These are phyloP conservation scores for Ceratobasidium sp. DNA, from an alignment of 1,284 basidiomycete genomes.

Conservation along the genomic window DNA sequence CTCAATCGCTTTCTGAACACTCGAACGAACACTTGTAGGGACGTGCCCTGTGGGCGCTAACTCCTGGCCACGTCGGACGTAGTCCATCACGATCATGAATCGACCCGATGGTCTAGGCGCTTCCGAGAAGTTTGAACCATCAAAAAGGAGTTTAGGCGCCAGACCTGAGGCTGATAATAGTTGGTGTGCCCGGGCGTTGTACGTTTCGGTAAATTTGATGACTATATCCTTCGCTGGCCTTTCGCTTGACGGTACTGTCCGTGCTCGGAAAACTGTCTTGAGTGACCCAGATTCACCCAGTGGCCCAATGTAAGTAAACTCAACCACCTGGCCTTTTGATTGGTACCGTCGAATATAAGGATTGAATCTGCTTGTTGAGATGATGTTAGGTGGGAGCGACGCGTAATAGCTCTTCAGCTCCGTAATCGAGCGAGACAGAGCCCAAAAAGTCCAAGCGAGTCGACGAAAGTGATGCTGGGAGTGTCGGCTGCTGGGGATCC, in stretches of 20 bases:
- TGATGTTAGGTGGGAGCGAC: constrained; percentile 24
- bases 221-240: constrained; percentile 43
- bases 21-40: too few relatives aligned
- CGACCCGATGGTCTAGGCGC: background rate
- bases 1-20: too few relatives aligned
- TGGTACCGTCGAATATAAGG: constrained; percentile 10
- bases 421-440: constrained; percentile 17
- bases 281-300: background rate
- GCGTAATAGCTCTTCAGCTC: constrained; percentile 21
- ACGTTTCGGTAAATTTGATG: constrained; percentile 51
- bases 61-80: background rate
- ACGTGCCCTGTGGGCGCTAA: too few relatives aligned
- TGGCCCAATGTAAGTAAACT: background rate
- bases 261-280: background rate
- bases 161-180: constrained; percentile 47
- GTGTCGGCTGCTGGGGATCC: background rate
- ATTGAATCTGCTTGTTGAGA: background rate
- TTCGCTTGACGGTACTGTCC: too few relatives aligned
- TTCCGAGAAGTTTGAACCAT: background rate
- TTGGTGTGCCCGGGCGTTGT: constrained; percentile 50
- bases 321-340: background rate
- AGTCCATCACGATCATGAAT: constrained; percentile 44
- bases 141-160: constrained; percentile 49
- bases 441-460: constrained; percentile 19
- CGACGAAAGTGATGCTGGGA: background rate